Conservation (phyloP, 148 eudicot species). For the Diospyros lotus region DNA sequence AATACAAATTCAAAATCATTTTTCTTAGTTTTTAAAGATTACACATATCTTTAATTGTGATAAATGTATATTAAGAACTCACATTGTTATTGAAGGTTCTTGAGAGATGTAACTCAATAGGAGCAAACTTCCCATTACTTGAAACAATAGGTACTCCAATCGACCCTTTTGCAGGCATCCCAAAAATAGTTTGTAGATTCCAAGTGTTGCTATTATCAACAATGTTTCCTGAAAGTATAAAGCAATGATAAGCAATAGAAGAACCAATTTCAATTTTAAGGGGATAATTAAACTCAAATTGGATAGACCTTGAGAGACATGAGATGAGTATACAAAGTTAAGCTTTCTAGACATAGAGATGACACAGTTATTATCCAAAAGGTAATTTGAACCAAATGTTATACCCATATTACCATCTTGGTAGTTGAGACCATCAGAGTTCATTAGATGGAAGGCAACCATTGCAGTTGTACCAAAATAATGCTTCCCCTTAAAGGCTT, state of each 20-base stretch:
- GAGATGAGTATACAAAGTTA: background rate
- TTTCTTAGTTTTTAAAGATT: background rate
- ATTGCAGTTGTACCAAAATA: background rate
- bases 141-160: background rate
- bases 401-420: background rate
- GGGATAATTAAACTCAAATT: background rate
- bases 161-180: constrained; percentile 7
- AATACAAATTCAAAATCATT: background rate
- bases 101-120: background rate
- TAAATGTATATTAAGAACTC: background rate
- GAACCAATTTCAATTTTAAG: background rate
- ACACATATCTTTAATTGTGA: background rate
- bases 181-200: background rate
- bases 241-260: background rate
- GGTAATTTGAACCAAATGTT: background rate
- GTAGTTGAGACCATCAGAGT: background rate
- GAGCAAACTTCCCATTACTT: background rate
- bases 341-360: background rate
- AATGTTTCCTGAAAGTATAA: constrained; percentile 5
- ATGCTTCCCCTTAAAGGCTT: background rate
- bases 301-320: constrained; percentile 2
- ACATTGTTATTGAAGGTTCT: constrained; percentile 1
- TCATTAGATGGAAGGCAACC: background rate
- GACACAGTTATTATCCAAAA: background rate
- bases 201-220: background rate